Percentiles rank a stretch among this genome's conserved stretches.
Evolutionary conservation across 2,329 filamentous ascomycete genomes (phyloP).

Genomic region (Blumeria hordei): DNA sequence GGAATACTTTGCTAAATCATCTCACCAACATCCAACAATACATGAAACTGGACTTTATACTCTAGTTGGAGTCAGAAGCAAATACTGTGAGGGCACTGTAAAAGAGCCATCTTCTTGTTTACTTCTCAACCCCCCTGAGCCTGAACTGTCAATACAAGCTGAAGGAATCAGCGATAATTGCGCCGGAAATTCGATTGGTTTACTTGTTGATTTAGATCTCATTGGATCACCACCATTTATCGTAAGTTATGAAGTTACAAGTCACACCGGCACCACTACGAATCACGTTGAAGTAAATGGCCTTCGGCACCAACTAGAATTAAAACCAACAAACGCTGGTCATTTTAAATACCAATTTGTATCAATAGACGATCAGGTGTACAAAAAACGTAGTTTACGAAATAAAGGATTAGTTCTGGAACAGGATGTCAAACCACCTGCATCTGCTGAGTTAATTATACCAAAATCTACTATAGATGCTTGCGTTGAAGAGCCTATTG

Average conservation of each 20-base stretch:
- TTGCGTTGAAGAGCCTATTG: constrained; percentile 63
- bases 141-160: constrained; percentile 44
- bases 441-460: constrained; percentile 47
- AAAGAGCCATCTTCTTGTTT: constrained; percentile 87
- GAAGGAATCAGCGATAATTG: constrained; percentile 88
- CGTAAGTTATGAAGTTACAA: constrained; percentile 53
- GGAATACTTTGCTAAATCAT: constrained; percentile 34
- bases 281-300: constrained; percentile 32
- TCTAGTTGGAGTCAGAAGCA: constrained; percentile 53
- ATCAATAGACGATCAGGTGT: constrained; percentile 61
- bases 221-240: constrained; percentile 80
- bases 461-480: constrained; percentile 32
- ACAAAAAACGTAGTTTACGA: constrained; percentile 38
- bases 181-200: constrained; percentile 74
- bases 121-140: constrained; percentile 74
- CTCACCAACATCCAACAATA: constrained; percentile 40
- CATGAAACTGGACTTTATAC: constrained; percentile 68
- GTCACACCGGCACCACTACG: constrained; percentile 24
- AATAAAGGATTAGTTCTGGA: constrained; percentile 42
- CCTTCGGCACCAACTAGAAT: constrained; percentile 59
- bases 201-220: constrained; percentile 71
- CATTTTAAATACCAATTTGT: constrained; percentile 71
- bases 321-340: constrained; percentile 60
- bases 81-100: constrained; percentile 67
- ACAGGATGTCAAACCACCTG: constrained; percentile 82